These are phyloP conservation scores for Euphrasia arctica DNA, from an alignment of 305 asterid species.

Conservation along the genomic window DNA sequence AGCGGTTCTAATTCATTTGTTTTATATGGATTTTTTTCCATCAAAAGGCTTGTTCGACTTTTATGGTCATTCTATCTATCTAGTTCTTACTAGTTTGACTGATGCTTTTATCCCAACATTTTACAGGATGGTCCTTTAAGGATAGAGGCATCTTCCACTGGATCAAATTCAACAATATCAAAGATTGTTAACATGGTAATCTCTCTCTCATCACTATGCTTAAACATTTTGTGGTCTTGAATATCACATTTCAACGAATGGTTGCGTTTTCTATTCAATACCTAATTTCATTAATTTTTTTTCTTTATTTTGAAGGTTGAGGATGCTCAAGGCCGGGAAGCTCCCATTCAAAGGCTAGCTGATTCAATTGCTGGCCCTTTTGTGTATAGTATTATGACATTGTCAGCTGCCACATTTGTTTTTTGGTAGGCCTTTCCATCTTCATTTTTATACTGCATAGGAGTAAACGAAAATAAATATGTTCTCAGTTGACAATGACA, in stretches of 20 bases:
- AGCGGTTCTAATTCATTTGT: constrained; percentile 10
- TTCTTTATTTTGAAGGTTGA: constrained; percentile 58
- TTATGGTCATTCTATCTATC: background rate
- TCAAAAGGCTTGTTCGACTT: background rate
- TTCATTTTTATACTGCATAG: constrained; percentile 22
- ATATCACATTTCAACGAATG: background rate
- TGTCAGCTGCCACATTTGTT: constrained; percentile 94
- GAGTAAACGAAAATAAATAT: constrained; percentile 15
- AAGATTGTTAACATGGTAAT: constrained; percentile 90
- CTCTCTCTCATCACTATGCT: constrained; percentile 7
- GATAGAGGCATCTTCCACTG: constrained; percentile 86
- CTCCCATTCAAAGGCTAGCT: constrained; percentile 98
- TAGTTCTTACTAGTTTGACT: constrained; percentile 19
- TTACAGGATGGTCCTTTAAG: constrained; percentile 96
- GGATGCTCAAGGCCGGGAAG: constrained; percentile 99
- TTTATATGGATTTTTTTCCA: background rate
- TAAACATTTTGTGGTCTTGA: too few species aligned
- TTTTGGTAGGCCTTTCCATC: constrained; percentile 63
- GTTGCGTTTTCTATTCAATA: constrained; percentile 11
- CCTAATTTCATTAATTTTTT: constrained; percentile 10
- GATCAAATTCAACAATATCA: constrained; percentile 92
- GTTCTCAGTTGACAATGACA: constrained; percentile 15
- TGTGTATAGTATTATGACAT: constrained; percentile 89
- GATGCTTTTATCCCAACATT: constrained; percentile 28
- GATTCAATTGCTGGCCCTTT: constrained; percentile 98